Evolutionary conservation across 129 eudicot species (phyloP), one percentile per base, ranked within the genome.

Genomic region (Flaveria sonorensis): DNA sequence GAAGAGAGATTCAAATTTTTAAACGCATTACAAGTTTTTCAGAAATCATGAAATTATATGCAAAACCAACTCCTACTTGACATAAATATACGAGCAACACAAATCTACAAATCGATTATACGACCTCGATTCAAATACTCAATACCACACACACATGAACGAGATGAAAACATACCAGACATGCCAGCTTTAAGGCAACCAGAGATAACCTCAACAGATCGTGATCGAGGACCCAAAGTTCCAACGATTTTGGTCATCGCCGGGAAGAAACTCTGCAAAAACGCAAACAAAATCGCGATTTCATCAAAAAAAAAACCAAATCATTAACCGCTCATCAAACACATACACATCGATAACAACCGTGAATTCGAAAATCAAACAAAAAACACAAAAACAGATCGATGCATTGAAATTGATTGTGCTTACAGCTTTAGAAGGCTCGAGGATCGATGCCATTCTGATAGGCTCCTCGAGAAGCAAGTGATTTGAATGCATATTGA

Each of bases 241-340:
- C 98, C 98, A 10, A 92, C 98, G 50, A 92, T 92, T 82, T 92
- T 92, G 1, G 98, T 88, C 98, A 92, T 88, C 21, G 98, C 96
- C 10, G 98, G 91, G 70, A 89, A 92, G 74, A 88, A 92, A 76
- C 50, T 83, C 98, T 92, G 83, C 83, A 76, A 52, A 79, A 0
- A 72, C 48, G 67, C 28, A 74, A 11, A 50, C 19, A 48, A 64
- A 52, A 72, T 24, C 51, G 2, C 36, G 18, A 61, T 24, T 8
- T 14, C 13, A 8, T 59, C 36, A 61, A 1, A 56, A 61, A 1
- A 56, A 40, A 30, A 14, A 6, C 16, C 4, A 82, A 6, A 79
- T 64, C 73, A 73, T 24, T 16, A 51, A 63, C 39, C 10, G 56
- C 50, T 50, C 10, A 53, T 36, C 67, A 10, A 52, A 52, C 59